These are phyloP conservation scores for Exserohilum rostratum DNA, from an alignment of 2,329 filamentous ascomycete species.

Conservation along the genomic window DNA sequence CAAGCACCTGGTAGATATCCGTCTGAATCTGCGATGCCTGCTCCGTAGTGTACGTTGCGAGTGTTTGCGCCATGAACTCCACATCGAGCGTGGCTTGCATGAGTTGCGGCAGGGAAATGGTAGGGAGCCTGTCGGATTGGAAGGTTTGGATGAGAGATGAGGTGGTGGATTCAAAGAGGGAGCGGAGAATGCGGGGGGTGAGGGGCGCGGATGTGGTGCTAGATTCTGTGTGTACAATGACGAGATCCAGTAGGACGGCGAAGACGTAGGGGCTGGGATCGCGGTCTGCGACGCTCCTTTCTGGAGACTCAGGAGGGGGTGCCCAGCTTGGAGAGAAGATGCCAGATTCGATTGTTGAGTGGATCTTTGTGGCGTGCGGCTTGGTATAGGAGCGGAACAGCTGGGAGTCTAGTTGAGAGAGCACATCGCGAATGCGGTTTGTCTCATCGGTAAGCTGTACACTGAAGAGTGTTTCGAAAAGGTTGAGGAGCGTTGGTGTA, in stretches of 20 bases:
- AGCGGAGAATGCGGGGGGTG: constrained; percentile 80
- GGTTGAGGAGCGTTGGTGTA: constrained; percentile 84
- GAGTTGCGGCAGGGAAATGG: constrained; percentile 78
- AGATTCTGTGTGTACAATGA: constrained; percentile 85
- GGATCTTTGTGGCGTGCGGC: constrained; percentile 61
- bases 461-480: constrained; percentile 92
- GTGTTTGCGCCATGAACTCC: constrained; percentile 93
- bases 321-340: constrained; percentile 75
- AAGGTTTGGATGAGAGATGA: constrained; percentile 83
- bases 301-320: constrained; percentile 56
- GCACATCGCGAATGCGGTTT: constrained; percentile 87
- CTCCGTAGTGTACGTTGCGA: constrained; percentile 87
- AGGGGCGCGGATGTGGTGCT: constrained; percentile 67
- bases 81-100: constrained; percentile 98
- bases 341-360: constrained; percentile 73
- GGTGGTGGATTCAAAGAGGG: constrained; percentile 83
- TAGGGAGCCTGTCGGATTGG: constrained; percentile 55
- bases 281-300: constrained; percentile 58
- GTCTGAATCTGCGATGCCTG: constrained; percentile 80
- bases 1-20: constrained; percentile 89
- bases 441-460: constrained; percentile 93
- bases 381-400: constrained; percentile 93
- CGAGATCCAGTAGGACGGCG: constrained; percentile 80
- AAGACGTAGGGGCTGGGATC: constrained; percentile 90
- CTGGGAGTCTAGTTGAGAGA: constrained; percentile 85